These are phyloP conservation scores for Tilletia walkeri DNA, from an alignment of 1,284 basidiomycete genomes.

Conservation along the genomic window DNA sequence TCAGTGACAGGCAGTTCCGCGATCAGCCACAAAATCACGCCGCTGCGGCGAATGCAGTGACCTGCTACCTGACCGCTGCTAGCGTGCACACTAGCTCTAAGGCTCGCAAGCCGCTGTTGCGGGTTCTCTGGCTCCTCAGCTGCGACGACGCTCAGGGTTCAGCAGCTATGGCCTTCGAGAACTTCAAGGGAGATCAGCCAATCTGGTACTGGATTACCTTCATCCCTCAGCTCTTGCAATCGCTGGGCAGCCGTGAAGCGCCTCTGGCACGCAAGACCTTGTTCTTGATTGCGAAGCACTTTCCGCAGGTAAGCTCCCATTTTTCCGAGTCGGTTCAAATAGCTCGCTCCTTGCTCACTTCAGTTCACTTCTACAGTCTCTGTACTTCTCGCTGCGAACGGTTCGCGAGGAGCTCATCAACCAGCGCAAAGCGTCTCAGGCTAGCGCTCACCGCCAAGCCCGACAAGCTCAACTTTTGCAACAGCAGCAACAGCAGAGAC, in stretches of 20 bases:
- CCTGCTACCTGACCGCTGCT: constrained; percentile 96
- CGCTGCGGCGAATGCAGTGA: constrained; percentile 82
- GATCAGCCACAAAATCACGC: constrained; percentile 59
- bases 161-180: constrained; percentile 87
- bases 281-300: constrained; percentile 84
- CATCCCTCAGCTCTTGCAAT: constrained; percentile 90
- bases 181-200: constrained; percentile 92
- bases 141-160: constrained; percentile 76
- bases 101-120: constrained; percentile 82
- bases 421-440: constrained; percentile 57
- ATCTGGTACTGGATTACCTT: constrained; percentile 99
- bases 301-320: constrained; percentile 71
- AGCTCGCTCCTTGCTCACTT: constrained; percentile 13
- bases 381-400: constrained; percentile 93
- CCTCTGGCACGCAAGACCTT: constrained; percentile 88
- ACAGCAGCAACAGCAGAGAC: constrained; percentile 52
- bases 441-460: constrained; percentile 44
- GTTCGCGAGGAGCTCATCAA: constrained; percentile 74
- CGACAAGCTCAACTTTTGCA: constrained; percentile 58
- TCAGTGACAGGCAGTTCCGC: constrained; percentile 84
- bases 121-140: constrained; percentile 94
- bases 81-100: constrained; percentile 94
- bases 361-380: constrained; percentile 64
- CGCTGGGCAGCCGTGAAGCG: constrained; percentile 85
- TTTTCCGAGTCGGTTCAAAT: neutral